Evolutionary conservation across 352 stramenopile genomes (phyloP).

Genomic region (Phytophthora ramorum): DNA sequence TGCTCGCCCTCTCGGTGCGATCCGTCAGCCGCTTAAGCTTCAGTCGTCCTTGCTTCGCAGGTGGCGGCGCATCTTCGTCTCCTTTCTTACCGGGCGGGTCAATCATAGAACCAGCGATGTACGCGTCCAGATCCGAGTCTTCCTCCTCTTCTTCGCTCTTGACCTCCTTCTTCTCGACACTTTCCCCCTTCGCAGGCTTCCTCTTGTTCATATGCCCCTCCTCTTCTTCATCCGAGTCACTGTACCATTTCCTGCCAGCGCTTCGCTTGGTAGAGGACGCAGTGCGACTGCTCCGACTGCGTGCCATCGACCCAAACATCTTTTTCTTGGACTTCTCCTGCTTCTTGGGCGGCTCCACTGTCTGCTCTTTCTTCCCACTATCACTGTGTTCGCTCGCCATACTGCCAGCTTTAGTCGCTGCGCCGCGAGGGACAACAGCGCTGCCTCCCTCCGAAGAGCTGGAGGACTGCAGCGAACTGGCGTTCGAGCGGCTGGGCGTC

Average conservation of each 20-base stretch:
- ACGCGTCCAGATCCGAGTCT: constrained; percentile 36
- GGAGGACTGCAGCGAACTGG: constrained; percentile 28
- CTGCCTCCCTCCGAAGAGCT: constrained; percentile 20
- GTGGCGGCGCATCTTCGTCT: neutral
- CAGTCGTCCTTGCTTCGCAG: constrained; percentile 15
- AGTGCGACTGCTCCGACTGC: constrained; percentile 25
- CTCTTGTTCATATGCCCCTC: constrained; percentile 15
- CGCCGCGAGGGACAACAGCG: constrained; percentile 12
- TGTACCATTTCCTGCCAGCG: constrained; percentile 57
- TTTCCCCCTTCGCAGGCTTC: constrained; percentile 17
- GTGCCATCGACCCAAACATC: constrained; percentile 12
- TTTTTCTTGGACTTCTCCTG: constrained; percentile 24
- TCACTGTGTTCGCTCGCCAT: constrained; percentile 11
- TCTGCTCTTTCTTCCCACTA: constrained; percentile 11
- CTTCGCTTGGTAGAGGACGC: constrained; percentile 33
- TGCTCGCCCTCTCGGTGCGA: constrained; percentile 11
- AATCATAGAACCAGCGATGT: constrained; percentile 33
- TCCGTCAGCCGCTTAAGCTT: constrained; percentile 33
- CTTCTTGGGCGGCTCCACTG: constrained; percentile 9
- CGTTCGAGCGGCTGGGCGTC: constrained; percentile 14
- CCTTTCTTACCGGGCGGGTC: constrained; percentile 12
- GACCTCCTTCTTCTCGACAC: constrained; percentile 9
- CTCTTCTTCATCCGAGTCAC: constrained; percentile 54
- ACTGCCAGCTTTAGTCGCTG: constrained; percentile 4
- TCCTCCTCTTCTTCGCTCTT: constrained; percentile 22